Evolutionary conservation across 2,329 filamentous ascomycete genomes (phyloP).

Genomic region (Verticillium dahliae): DNA sequence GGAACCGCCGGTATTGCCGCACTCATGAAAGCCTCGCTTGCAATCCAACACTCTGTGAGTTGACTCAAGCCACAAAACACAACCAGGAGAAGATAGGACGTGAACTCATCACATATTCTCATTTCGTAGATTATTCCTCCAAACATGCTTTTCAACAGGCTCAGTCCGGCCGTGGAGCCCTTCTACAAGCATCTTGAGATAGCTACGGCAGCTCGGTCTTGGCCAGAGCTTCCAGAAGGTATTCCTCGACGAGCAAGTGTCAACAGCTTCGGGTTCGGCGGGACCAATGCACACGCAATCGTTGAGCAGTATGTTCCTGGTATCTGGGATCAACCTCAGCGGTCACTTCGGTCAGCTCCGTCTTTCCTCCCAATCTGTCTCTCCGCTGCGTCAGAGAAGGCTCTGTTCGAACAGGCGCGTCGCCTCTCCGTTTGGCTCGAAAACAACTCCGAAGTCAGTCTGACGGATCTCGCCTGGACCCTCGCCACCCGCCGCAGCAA

Average conservation of each 20-base stretch:
- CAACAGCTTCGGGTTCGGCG: conserved; percentile 29
- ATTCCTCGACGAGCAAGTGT: conserved; percentile 2
- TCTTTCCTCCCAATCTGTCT: not conserved
- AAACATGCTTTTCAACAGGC: conserved; percentile 20
- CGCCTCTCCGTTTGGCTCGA: no score
- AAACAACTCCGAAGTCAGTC: no score
- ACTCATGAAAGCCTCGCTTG: conserved; percentile 16
- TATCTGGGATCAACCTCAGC: not conserved
- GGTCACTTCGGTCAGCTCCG: not conserved
- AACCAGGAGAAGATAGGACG: no score
- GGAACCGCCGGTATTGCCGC: conserved; percentile 19
- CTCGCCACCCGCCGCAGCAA: no score
- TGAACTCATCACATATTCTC: no score
- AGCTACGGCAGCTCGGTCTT: conserved; percentile 2
- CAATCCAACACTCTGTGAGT: conserved; percentile 7
- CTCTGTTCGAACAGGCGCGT: no score
- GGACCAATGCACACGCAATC: conserved; percentile 36
- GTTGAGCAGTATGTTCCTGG: conserved; percentile 15
- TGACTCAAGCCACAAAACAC: not conserved
- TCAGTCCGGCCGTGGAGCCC: conserved; percentile 19
- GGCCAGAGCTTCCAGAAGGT: conserved; percentile 8
- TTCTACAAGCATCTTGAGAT: conserved; percentile 14
- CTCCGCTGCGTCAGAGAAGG: not conserved
- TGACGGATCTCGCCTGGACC: no score
- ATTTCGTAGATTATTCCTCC: conserved; percentile 13